Evolutionary conservation across 768 basidiomycete species (phyloP), one percentile per base, ranked within the genome.

Genomic region (Boletus rubescentipes): DNA sequence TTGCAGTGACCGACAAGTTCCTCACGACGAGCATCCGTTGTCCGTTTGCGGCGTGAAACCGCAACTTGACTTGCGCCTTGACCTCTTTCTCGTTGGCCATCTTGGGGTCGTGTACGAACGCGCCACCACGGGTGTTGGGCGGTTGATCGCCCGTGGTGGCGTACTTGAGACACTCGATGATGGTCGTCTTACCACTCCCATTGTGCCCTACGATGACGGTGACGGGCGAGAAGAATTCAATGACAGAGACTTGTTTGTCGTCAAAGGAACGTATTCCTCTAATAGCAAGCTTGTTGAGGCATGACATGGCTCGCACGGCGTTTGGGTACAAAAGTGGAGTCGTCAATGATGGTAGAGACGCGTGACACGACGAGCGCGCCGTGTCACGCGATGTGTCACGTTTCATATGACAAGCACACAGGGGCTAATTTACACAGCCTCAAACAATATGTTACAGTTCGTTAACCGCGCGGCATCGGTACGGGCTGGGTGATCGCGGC

Each of bases 51-150:
- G 95, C 91, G 66, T 82, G 78, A 72, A 99, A 99, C 20, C 96
- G 83, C 35, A 99, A 76, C 69, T 93, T 94, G 61, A 99, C 97
- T 73, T 98, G 95, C 2, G 97, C 97, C 73, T 96, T 98, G 63
- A 99, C 96, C 68, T 98, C 96, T 67, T 95, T 96, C 78, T 98
- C 94, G 66, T 96, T 95, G 8, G 97, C 97, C 85, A 99, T 96
- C 79, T 97, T 97, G 2, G 97, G 97, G 72, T 99, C 97, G 70
- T 99, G 97, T 4, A 99, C 75, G 72, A 98, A 99, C 0, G 97
- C 97, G n/a, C 96, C 97, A 31, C 96, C 96, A 56, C 94, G 93
- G 21, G 95, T 93, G 66, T 96, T 96, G 1, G 97, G 92, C 0
- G 97, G 97, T 62, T 98, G 89, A 70, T 98, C 96, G 29, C 97